phyloP scores from a whole-genome alignment of 2,329 filamentous ascomycete species.

The Diaporthe humulicola region DNA sequence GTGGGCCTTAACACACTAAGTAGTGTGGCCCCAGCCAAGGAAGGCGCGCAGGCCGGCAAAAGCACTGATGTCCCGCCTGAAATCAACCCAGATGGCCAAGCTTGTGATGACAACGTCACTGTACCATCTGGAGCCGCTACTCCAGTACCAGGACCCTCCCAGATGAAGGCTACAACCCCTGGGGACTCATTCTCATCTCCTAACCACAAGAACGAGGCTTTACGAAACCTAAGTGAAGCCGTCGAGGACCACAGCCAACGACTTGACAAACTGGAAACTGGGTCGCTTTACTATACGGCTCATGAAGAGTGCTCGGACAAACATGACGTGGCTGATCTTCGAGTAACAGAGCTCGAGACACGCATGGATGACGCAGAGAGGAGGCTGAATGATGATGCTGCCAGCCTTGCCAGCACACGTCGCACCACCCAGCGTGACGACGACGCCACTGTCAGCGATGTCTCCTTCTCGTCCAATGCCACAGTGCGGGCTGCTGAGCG shows the following conservation, averaged over 20 bases:
- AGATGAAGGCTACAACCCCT: neutral
- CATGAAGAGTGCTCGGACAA: constrained; percentile 78
- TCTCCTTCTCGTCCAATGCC: constrained; percentile 60
- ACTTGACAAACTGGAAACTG: constrained; percentile 77
- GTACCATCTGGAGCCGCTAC: constrained; percentile 29
- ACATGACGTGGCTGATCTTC: constrained; percentile 75
- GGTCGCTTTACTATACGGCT: constrained; percentile 75
- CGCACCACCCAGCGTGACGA: constrained; percentile 54
- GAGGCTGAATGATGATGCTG: constrained; percentile 60
- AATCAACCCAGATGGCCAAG: constrained; percentile 40
- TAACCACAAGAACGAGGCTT: constrained; percentile 46
- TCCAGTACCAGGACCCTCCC: constrained; percentile 12
- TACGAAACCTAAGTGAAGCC: constrained; percentile 63
- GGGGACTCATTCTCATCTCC: constrained; percentile 29
- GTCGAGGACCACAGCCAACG: constrained; percentile 74
- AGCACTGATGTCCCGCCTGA: constrained; percentile 31
- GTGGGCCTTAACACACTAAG: constrained; percentile 68
- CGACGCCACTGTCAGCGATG: constrained; percentile 60
- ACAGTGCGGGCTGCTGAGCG: constrained; percentile 56
- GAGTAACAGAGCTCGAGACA: constrained; percentile 77
- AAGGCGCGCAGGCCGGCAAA: constrained; percentile 49
- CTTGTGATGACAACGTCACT: constrained; percentile 1
- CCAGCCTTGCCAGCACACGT: constrained; percentile 54
- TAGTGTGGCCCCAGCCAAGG: constrained; percentile 51
- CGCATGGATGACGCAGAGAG: constrained; percentile 72